Percentiles rank a stretch among this genome's conserved stretches.
Evolutionary conservation across 169 alveolate genomes (phyloP).

Genomic region (Babesia bovis): DNA sequence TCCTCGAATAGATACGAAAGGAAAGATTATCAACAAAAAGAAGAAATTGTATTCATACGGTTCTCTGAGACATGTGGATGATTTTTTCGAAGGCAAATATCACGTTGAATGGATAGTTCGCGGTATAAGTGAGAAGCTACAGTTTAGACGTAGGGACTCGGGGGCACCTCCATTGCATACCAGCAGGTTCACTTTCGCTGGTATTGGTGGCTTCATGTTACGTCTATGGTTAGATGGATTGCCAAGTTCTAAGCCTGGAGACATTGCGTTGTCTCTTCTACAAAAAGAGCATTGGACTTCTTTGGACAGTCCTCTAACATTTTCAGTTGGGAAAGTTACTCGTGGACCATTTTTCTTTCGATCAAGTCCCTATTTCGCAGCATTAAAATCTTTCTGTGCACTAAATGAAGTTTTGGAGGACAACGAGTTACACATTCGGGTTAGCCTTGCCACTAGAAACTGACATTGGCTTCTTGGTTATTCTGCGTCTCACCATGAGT

Average conservation of each 20-base stretch:
- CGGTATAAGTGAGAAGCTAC: constrained; percentile 62
- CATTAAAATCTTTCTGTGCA: constrained; percentile 44
- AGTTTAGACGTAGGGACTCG: constrained; percentile 44
- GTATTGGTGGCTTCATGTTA: constrained; percentile 59
- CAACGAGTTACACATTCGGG: constrained; percentile 46
- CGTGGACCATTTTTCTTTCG: constrained; percentile 67
- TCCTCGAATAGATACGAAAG: constrained; percentile 46
- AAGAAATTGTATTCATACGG: constrained; percentile 59
- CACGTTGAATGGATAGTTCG: constrained; percentile 64
- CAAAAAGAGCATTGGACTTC: constrained; percentile 66
- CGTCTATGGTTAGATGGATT: constrained; percentile 64
- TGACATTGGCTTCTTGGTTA: not conserved
- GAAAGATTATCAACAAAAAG: constrained; percentile 54
- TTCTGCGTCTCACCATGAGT: too few relatives aligned
- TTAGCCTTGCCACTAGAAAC: constrained; percentile 36
- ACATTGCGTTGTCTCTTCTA: constrained; percentile 43
- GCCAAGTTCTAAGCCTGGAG: constrained; percentile 35
- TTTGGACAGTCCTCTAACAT: constrained; percentile 45
- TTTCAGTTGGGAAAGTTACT: constrained; percentile 38
- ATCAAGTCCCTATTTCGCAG: constrained; percentile 51
- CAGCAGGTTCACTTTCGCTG: constrained; percentile 62
- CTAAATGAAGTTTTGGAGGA: constrained; percentile 61
- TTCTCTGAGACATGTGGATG: constrained; percentile 56
- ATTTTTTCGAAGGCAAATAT: constrained; percentile 59
- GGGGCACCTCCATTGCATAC: constrained; percentile 55